These are phyloP conservation scores for Neofusicoccum sp. DNA, from an alignment of 2,329 filamentous ascomycete species.

Conservation along the genomic window DNA sequence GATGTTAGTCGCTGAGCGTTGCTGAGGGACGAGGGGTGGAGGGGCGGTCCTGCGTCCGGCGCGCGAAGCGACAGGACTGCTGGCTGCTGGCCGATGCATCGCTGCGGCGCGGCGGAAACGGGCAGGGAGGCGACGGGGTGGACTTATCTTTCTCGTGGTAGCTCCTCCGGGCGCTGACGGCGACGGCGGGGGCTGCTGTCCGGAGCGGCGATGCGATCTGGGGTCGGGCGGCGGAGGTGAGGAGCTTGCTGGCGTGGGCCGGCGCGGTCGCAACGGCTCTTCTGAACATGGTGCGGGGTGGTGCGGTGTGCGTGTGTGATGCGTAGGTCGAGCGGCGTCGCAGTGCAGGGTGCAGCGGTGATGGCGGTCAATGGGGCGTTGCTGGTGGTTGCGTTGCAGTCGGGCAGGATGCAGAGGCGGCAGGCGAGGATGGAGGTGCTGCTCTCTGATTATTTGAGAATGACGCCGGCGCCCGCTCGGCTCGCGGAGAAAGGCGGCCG, in stretches of 20 bases:
- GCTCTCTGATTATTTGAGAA: slow-evolving; percentile 19
- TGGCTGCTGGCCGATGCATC: not conserved
- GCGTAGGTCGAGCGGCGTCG: slow-evolving; percentile 14
- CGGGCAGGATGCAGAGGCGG: slow-evolving; percentile 18
- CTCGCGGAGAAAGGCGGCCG: slow-evolving; percentile 11
- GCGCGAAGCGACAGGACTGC: not conserved
- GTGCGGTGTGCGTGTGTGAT: slow-evolving; percentile 10
- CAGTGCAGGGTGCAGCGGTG: slow-evolving; percentile 16
- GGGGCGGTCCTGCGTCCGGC: not conserved
- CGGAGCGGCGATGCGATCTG: slow-evolving; percentile 48
- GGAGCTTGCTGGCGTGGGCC: slow-evolving; percentile 51
- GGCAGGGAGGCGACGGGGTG: slow-evolving; percentile 15
- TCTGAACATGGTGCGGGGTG: slow-evolving; percentile 52
- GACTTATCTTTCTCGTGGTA: slow-evolving; percentile 67
- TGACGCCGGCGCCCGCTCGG: slow-evolving; percentile 13
- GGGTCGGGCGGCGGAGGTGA: slow-evolving; percentile 50
- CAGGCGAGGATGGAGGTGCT: slow-evolving; percentile 11
- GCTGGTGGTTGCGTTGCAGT: slow-evolving; percentile 25
- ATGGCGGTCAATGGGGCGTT: slow-evolving; percentile 22
- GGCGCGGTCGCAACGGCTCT: slow-evolving; percentile 55
- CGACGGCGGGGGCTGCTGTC: slow-evolving; percentile 42
- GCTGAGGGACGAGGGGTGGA: not conserved
- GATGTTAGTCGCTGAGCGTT: slow-evolving; percentile 35
- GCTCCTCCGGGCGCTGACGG: slow-evolving; percentile 43
- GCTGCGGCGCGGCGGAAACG: not conserved